These are phyloP conservation scores for Ilyonectria destructans DNA, from an alignment of 2,329 filamentous ascomycete species.

Conservation along the genomic window DNA sequence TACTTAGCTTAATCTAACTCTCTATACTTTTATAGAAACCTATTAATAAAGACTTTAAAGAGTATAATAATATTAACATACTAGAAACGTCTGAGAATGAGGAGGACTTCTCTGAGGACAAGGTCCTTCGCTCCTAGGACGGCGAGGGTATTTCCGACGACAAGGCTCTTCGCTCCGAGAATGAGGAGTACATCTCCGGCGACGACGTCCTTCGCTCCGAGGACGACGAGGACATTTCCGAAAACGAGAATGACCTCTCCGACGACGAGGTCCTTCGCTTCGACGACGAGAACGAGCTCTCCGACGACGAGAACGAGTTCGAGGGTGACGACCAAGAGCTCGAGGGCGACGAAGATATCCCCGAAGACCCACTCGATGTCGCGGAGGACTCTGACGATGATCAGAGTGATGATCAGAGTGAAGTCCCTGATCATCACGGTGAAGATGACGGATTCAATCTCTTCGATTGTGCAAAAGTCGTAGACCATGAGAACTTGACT, in stretches of 20 bases:
- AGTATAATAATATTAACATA: slow-evolving; percentile 1
- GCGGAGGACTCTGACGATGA: slow-evolving; percentile 1
- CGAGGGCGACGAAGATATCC: too few relatives aligned
- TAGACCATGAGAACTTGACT: slow-evolving; percentile 7
- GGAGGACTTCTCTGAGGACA: slow-evolving; percentile 1
- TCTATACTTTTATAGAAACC: slow-evolving; percentile 9
- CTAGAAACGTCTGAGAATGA: slow-evolving; percentile 11
- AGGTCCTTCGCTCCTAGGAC: too few relatives aligned
- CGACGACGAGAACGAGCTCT: too few relatives aligned
- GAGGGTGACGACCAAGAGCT: too few relatives aligned
- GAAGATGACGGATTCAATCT: slow-evolving; percentile 7
- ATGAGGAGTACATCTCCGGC: neutral
- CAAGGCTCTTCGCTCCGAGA: neutral
- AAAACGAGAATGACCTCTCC: too few relatives aligned
- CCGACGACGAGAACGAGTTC: too few relatives aligned
- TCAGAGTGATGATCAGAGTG: slow-evolving; percentile 9
- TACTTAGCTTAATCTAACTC: neutral
- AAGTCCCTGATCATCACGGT: slow-evolving; percentile 9
- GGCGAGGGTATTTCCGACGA: too few relatives aligned
- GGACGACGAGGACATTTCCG: too few relatives aligned
- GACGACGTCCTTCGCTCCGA: too few relatives aligned
- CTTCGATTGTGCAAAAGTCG: slow-evolving; percentile 11
- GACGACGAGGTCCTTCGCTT: too few relatives aligned
- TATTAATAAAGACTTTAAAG: slow-evolving; percentile 6
- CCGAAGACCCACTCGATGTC: too few relatives aligned